These are phyloP conservation scores for Solanum tarijense DNA, from an alignment of 257 asterid species.

Conservation along the genomic window DNA sequence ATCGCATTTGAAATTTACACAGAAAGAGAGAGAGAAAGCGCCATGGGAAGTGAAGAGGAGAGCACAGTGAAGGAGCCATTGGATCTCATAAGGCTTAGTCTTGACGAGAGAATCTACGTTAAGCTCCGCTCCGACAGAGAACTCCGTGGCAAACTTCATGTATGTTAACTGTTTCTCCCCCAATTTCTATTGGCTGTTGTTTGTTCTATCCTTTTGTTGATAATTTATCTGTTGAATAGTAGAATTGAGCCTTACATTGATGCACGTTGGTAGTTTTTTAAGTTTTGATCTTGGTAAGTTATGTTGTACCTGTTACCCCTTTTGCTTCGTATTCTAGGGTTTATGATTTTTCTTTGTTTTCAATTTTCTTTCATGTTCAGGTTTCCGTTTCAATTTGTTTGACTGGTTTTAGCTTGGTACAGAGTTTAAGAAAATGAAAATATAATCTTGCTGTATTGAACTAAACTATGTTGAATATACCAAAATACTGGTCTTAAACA, in stretches of 20 bases:
- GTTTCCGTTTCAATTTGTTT: neutral
- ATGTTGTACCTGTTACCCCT: neutral
- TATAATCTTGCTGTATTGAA: neutral
- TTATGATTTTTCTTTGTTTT: neutral
- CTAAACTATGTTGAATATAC: neutral
- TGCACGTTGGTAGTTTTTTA: neutral
- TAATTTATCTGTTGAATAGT: neutral
- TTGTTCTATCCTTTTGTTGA: neutral
- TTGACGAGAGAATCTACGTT: conserved; percentile 97
- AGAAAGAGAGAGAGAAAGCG: neutral
- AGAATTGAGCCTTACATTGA: neutral
- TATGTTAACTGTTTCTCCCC: neutral
- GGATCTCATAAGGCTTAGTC: conserved; percentile 97
- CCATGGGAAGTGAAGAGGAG: conserved; percentile 97
- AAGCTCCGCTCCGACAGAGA: conserved; percentile 97
- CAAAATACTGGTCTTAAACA: neutral
- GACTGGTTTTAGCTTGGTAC: neutral
- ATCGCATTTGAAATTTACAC: neutral
- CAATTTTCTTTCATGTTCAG: neutral
- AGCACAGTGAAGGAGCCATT: conserved; percentile 97
- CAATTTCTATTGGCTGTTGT: neutral
- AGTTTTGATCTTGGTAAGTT: neutral
- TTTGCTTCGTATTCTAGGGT: neutral
- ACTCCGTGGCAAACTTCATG: conserved; percentile 94
- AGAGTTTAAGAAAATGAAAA: neutral